Evolutionary conservation across 1,284 basidiomycete genomes (phyloP), one percentile per base, ranked within the genome.

Genomic region (Malassezia arunalokei): DNA sequence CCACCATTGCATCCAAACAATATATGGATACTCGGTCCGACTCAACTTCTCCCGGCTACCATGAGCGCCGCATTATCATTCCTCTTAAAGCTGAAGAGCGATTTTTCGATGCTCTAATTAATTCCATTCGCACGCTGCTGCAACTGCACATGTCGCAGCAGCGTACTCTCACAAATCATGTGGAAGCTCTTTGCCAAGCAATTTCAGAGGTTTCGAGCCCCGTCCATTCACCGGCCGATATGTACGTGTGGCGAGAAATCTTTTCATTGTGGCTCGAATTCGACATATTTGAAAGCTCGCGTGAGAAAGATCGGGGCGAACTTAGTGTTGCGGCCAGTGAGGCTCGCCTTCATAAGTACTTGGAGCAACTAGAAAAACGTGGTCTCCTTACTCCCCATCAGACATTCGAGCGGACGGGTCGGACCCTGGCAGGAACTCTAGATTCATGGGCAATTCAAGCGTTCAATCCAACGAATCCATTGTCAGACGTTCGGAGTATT

Each of bases 211-310:
- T 66, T 8, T 60, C 70, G 8, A 64, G 60, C 38, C 70, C 70
- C 0, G 64, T 58, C 28, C 60, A 64, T 1, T 44, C 59, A 17
- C 78, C 78, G 62, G 78, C 78, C 20, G 91, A 96, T 65, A 75
- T 96, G n/a, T 90, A 88, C 66, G 80, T 82, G 3, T 95, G 91
- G 91, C 77, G 91, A 30, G 83, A 88, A 73, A 85, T 95, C 31
- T 94, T 96, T 67, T 80, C 83, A 44, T 75, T 92, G 2, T 95
- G 92, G 76, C 78, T 87, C 47, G 88, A 95, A 62, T 76, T 82
- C 1, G 84, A 92, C 66, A 82, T 95, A 6, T 95, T 94, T 64
- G 88, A 92, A 71, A 81, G 80, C 41, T 75, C 82, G 29, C 75
- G 78, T n/a, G 90, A 94, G 71, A 74, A 79, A 2, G 78, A 79